Evolutionary conservation across 2,329 filamentous ascomycete species (phyloP), one percentile per base, ranked within the genome.

Genomic region (Cercospora zeae-maydis): DNA sequence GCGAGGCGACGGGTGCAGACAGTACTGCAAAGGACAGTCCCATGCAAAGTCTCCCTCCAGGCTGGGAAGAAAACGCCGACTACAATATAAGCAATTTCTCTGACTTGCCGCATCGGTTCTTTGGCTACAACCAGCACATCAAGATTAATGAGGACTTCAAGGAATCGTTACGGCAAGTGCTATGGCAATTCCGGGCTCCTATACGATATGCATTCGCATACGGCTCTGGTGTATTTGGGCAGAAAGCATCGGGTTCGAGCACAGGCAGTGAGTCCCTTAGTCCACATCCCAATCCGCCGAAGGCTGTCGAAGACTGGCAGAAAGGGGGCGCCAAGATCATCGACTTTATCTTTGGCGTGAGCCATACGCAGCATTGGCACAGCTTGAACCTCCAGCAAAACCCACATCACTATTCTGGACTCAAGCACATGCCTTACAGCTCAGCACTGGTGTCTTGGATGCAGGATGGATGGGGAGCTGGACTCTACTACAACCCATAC

Each of bases 131-230:
- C 71, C 95, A 99, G 77, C 91, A 98, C 78, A 96, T 98, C 82
- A 83, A 92, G 64, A 96, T 98, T 74, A 96, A 98, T 74, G 88
- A 92, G 74, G 93, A 98, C 75, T 95, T 98, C 77, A 97, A 96
- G 74, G 90, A 97, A 76, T 89, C 89, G 11, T 78, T 99, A 71
- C 87, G 93, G 59, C 86, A 92, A 71, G 90, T 98, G 67, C 81
- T 97, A 21, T 95, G 92, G 85, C 86, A 96, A 72, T 98, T 99
- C 77, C 84, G 88, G 57, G 93, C 95, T 0, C 93, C 95, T 0
- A 96, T 99, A 69, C 87, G 93, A 61, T 98, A 98, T 80, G 93
- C 93, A 13, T 96, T 99, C 76, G 95, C 95, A 1, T 99, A 99
- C 74, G 95, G 95, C 21, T 98, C 93, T 5, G 95, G 95, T 3